phyloP scores from a whole-genome alignment of 108 stramenopile species.

The Pseudonitzschia multiseries region DNA sequence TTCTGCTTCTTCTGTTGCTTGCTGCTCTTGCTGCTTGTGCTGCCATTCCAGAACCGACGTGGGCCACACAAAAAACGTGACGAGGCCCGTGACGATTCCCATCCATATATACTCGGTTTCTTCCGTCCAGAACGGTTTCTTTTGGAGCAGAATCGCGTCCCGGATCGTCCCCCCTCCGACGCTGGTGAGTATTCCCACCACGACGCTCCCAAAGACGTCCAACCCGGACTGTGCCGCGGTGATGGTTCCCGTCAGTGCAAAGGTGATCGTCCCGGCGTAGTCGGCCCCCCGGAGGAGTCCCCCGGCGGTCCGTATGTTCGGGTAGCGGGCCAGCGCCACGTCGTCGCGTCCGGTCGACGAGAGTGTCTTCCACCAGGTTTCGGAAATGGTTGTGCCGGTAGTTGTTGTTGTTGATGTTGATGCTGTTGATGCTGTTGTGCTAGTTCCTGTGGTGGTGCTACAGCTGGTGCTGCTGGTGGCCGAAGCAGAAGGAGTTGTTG shows the following conservation, averaged over 20 bases:
- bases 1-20: neutral
- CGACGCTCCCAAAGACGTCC: conserved; percentile 46
- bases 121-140: conserved; percentile 33
- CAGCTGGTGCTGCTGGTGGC: no score
- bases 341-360: neutral
- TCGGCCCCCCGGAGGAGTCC: neutral
- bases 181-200: conserved; percentile 51
- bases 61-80: conserved; percentile 32
- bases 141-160: conserved; percentile 39
- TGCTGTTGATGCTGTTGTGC: no score
- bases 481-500: no score
- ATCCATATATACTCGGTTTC: conserved; percentile 27
- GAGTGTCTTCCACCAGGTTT: no score
- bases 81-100: neutral
- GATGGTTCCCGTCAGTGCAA: conserved; percentile 45
- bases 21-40: neutral
- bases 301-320: neutral
- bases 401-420: no score
- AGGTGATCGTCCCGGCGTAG: conserved; percentile 31
- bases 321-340: neutral
- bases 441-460: no score
- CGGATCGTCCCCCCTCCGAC: conserved; percentile 58
- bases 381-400: no score
- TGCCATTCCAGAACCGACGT: conserved; percentile 13
- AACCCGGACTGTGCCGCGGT: conserved; percentile 41